phyloP scores from a whole-genome alignment of 2,329 filamentous ascomycete genomes.

The Byssochlamys sp. region DNA sequence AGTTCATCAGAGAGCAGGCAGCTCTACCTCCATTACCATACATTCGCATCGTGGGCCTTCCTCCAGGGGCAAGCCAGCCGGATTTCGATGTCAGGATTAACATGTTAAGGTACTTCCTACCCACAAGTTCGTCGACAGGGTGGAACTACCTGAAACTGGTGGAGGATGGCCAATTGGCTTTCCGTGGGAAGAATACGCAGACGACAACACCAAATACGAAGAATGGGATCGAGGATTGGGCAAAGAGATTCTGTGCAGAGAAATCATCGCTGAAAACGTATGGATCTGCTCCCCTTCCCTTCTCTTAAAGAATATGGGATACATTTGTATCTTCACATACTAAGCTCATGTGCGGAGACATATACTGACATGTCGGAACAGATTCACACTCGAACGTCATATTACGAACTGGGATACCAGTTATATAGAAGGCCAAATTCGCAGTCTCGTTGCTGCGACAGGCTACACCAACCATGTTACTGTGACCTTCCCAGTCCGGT shows the following conservation, averaged over 20 bases:
- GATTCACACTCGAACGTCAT: conserved; percentile 6
- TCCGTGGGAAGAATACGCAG: conserved; percentile 5
- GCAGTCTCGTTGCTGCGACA: conserved; percentile 15
- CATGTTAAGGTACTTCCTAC: conserved; percentile 14
- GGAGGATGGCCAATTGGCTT: conserved; percentile 6
- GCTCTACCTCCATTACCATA: conserved; percentile 18
- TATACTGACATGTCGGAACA: not conserved
- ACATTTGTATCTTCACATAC: too few relatives aligned
- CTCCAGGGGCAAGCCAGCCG: conserved; percentile 5
- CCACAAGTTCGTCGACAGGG: conserved; percentile 2
- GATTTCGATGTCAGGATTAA: conserved; percentile 20
- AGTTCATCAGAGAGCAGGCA: conserved; percentile 20
- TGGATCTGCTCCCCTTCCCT: not conserved
- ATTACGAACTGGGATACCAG: conserved; percentile 8
- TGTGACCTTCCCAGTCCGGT: conserved; percentile 14
- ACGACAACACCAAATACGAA: conserved; percentile 4
- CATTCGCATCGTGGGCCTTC: conserved; percentile 14
- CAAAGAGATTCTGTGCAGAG: conserved; percentile 15
- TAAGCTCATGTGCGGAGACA: too few relatives aligned
- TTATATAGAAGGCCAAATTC: conserved; percentile 16
- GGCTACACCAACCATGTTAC: conserved; percentile 16
- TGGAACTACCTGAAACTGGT: conserved; percentile 12
- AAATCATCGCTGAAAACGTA: conserved; percentile 9
- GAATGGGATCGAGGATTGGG: conserved; percentile 12
- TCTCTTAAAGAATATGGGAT: not conserved